phyloP scores from a whole-genome alignment of 176 grass and related monocot species.

The Typha latifolia region DNA sequence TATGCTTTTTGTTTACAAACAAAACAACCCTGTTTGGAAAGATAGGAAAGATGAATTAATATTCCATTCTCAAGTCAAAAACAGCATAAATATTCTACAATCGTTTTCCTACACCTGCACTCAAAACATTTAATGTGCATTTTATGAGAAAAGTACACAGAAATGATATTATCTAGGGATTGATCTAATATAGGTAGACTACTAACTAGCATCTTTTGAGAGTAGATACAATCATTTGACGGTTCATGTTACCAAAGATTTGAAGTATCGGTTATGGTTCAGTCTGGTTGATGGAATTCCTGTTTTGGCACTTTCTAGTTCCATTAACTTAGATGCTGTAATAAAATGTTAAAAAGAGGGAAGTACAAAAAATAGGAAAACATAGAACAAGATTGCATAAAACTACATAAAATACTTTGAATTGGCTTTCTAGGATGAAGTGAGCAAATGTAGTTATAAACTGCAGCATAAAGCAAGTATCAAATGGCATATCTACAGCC shows the following conservation, averaged over 20 bases:
- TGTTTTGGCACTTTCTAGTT: too few species aligned
- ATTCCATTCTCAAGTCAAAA: too few species aligned
- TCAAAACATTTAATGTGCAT: neutral
- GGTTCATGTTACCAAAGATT: too few species aligned
- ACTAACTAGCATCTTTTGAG: too few species aligned
- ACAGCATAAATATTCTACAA: neutral
- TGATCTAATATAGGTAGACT: neutral
- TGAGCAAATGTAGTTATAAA: neutral
- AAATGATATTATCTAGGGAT: neutral
- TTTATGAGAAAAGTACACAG: too few species aligned
- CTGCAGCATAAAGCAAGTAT: neutral
- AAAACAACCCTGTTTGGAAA: constrained; percentile 16
- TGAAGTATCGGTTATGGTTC: too few species aligned
- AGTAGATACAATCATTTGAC: too few species aligned
- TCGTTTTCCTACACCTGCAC: neutral
- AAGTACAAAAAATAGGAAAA: neutral
- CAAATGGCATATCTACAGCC: neutral
- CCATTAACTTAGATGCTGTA: too few species aligned
- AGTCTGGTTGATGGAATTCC: too few species aligned
- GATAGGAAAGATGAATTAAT: neutral
- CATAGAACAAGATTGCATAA: neutral
- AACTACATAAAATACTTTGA: neutral
- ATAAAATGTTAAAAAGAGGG: too few species aligned
- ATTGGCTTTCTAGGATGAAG: neutral
- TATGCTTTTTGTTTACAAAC: constrained; percentile 24